Percentiles rank a stretch among this genome's conserved stretches.
Conservation (phyloP, 1,139 yeast species). For the Candida sojae region DNA sequence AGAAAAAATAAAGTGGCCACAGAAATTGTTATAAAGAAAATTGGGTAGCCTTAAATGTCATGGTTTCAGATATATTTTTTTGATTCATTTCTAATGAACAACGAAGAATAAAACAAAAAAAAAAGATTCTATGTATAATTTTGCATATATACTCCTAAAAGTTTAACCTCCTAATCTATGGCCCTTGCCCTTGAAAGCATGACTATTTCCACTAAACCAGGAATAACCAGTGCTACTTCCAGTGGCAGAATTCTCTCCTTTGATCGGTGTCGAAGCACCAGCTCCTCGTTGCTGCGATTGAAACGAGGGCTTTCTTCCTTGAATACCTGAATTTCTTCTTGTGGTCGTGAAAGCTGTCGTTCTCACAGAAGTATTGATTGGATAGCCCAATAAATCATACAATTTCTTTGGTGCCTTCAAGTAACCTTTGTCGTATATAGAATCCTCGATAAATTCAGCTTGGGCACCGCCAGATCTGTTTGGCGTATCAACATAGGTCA, state of each 20-base stretch:
- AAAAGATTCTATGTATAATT: too few relatives aligned
- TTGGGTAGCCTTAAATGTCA: too few relatives aligned
- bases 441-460: conserved; percentile 30
- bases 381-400: conserved; percentile 33
- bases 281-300: not conserved
- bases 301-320: not conserved
- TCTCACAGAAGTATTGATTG: conserved; percentile 26
- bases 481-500: conserved; percentile 10
- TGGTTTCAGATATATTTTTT: too few relatives aligned
- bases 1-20: too few relatives aligned
- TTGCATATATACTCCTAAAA: not conserved
- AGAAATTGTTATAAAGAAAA: too few relatives aligned
- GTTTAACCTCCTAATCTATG: conserved; percentile 32
- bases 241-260: not conserved
- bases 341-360: conserved; percentile 29
- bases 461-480: conserved; percentile 5
- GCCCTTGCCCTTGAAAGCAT: conserved; percentile 35
- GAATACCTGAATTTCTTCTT: not conserved
- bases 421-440: conserved; percentile 46
- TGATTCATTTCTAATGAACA: too few relatives aligned
- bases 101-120: too few relatives aligned
- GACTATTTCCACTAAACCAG: conserved; percentile 19
- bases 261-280: not conserved
- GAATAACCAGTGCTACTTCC: conserved; percentile 13
- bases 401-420: conserved; percentile 44